phyloP scores from a whole-genome alignment of 352 stramenopile species.

The Phytopythium sindhum region DNA sequence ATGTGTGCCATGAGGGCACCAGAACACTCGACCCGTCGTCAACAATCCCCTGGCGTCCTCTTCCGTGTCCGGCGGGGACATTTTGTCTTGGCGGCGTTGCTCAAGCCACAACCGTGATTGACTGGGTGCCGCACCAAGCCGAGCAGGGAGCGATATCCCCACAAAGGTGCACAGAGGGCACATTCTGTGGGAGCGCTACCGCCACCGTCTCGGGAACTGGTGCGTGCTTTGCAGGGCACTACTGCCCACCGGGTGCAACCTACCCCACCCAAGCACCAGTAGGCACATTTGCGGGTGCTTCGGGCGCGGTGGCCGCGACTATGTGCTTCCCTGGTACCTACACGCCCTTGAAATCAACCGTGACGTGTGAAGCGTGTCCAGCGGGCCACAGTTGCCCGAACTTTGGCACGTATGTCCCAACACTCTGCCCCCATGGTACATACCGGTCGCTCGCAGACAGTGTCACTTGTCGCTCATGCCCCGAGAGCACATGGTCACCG shows the following conservation, averaged over 20 bases:
- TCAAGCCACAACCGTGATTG: slow-evolving; percentile 80
- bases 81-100: slow-evolving; percentile 96
- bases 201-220: slow-evolving; percentile 75
- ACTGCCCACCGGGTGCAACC: slow-evolving; percentile 90
- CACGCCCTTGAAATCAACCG: slow-evolving; percentile 87
- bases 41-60: slow-evolving; percentile 67
- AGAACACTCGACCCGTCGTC: slow-evolving; percentile 88
- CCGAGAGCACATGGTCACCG: slow-evolving; percentile 93
- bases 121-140: slow-evolving; percentile 89
- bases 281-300: slow-evolving; percentile 88
- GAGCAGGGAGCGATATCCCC: slow-evolving; percentile 78
- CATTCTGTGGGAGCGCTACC: slow-evolving; percentile 89
- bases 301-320: slow-evolving; percentile 89
- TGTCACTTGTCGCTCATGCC: slow-evolving; percentile 93
- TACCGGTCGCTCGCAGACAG: slow-evolving; percentile 95
- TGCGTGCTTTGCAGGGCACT: slow-evolving; percentile 94
- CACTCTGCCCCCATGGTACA: slow-evolving; percentile 90
- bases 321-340: slow-evolving; percentile 97
- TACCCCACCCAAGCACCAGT: slow-evolving; percentile 89
- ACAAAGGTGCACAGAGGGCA: slow-evolving; percentile 94
- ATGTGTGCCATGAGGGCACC: slow-evolving; percentile 93
- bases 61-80: slow-evolving; percentile 87
- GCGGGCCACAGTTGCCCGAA: slow-evolving; percentile 91
- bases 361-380: slow-evolving; percentile 90
- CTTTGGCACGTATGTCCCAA: slow-evolving; percentile 96